Conservation (phyloP, 2,329 filamentous ascomycete genomes). For the Pezicula rhizophila region DNA sequence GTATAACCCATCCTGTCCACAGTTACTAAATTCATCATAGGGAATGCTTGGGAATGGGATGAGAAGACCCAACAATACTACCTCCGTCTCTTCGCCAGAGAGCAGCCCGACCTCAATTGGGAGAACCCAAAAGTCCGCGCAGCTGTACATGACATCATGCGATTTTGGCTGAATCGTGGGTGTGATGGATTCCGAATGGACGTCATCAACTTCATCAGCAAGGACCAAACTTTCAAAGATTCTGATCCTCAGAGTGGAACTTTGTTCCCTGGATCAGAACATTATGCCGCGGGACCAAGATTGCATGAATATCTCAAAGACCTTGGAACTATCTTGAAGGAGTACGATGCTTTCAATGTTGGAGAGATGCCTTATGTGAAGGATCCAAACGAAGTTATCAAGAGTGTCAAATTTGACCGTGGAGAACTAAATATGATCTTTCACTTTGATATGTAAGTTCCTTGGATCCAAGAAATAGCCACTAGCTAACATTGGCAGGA, state of each 20-base stretch:
- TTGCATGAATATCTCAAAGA: constrained; percentile 46
- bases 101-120: constrained; percentile 82
- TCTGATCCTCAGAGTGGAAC: neutral
- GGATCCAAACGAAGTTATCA: constrained; percentile 42
- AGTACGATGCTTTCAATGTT: constrained; percentile 46
- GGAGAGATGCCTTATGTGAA: constrained; percentile 41
- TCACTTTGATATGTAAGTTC: constrained; percentile 56
- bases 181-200: constrained; percentile 68
- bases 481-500: constrained; percentile 24
- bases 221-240: constrained; percentile 1
- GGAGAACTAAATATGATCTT: constrained; percentile 67
- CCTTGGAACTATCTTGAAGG: constrained; percentile 38
- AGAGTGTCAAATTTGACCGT: constrained; percentile 47
- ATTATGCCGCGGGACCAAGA: constrained; percentile 50
- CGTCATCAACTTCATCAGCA: constrained; percentile 59
- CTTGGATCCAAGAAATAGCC: neutral
- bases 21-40: constrained; percentile 20
- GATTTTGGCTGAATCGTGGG: constrained; percentile 71
- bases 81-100: constrained; percentile 65
- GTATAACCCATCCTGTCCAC: too few relatives aligned
- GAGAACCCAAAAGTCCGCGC: constrained; percentile 58
- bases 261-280: constrained; percentile 7
- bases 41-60: constrained; percentile 63
- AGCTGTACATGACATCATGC: constrained; percentile 63
- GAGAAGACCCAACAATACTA: constrained; percentile 67